Evolutionary conservation across 108 stramenopile species (phyloP), one percentile per base, ranked within the genome.

Genomic region (Licmophora abbreviata): DNA sequence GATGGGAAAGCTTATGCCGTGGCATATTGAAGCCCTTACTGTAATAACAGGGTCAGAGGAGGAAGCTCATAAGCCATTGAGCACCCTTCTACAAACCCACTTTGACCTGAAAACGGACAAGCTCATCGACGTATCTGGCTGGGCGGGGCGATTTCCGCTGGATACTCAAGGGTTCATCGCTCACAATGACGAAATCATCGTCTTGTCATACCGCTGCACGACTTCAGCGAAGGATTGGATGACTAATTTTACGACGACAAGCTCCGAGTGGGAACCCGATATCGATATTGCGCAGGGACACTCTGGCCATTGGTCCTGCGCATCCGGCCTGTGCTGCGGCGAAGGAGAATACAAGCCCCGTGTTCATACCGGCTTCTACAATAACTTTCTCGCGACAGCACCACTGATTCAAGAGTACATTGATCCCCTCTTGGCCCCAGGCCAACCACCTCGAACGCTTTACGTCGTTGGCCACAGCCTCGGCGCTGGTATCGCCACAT

Each of bases 131-230:
- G 51, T 61, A 9, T 26, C 10, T 0, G 67, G 67, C 23, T 14
- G 46, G 22, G 58, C 56, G 21, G 63, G 58, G 1, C 54, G 66
- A 10, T 54, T 57, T 49, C 23, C 25, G 2, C 17, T 72, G 10
- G 78, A 74, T 37, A 69, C 69, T 10, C 78, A 80, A 48, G 78
- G 78, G 28, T 80, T 69, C 50, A 64, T 80, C 32, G 78, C 78
- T 15, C 78, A 80, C 68, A 73, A 80, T 37, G 71, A 75, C 51
- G 62, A 80, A 15, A 59, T 30, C 1, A 64, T 80, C 29, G 74
- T 80, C 6, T 26, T 80, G 0, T 51, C 71, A 5, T 80, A 64
- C 45, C 60, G 73, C 18, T 71, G 73, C 40, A 71, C 69, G 8
- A 75, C 69, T 42, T 60, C 78, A 2, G 46, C 46, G n/a, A 68